Evolutionary conservation across 2,329 filamentous ascomycete species (phyloP).

Genomic region (Sporothrix schenckii): DNA sequence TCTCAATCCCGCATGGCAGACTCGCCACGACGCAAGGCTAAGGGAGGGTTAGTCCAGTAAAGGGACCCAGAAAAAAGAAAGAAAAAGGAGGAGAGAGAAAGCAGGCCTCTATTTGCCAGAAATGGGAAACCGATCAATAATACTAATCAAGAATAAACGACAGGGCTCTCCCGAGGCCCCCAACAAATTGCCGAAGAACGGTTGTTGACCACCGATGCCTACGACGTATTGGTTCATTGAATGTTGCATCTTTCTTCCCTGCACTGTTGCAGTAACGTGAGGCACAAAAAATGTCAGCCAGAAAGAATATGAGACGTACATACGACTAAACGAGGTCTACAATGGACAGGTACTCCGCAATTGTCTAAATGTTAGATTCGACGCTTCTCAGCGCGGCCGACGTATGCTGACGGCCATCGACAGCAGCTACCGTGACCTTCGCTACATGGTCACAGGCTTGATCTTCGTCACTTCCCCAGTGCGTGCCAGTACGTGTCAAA

Average conservation of each 20-base stretch:
- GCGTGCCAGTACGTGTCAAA: background rate
- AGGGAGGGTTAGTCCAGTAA: background rate
- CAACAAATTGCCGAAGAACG: slow-evolving; percentile 1
- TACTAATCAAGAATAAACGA: slow-evolving; percentile 1
- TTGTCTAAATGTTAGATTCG: background rate
- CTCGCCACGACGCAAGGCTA: background rate
- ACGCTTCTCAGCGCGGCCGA: background rate
- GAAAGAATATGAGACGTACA: background rate
- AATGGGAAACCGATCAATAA: background rate
- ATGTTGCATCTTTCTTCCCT: too few species aligned
- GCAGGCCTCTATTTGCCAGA: background rate
- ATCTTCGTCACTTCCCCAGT: background rate
- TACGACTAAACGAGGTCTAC: too few species aligned
- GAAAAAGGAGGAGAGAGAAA: too few species aligned
- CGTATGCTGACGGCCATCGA: background rate
- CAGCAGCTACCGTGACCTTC: background rate
- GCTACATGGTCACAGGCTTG: too few species aligned
- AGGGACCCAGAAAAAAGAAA: background rate
- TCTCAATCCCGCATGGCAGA: background rate
- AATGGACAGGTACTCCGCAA: background rate
- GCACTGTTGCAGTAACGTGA: background rate
- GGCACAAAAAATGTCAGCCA: background rate
- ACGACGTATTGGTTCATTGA: too few species aligned
- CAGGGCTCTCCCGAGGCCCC: slow-evolving; percentile 13
- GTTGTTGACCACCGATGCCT: too few species aligned